Percentiles rank a stretch among this genome's conserved stretches.
These are phyloP conservation scores for Setomelanomma holmii DNA, from an alignment of 2,329 filamentous ascomycete genomes.

Conservation along the genomic window DNA sequence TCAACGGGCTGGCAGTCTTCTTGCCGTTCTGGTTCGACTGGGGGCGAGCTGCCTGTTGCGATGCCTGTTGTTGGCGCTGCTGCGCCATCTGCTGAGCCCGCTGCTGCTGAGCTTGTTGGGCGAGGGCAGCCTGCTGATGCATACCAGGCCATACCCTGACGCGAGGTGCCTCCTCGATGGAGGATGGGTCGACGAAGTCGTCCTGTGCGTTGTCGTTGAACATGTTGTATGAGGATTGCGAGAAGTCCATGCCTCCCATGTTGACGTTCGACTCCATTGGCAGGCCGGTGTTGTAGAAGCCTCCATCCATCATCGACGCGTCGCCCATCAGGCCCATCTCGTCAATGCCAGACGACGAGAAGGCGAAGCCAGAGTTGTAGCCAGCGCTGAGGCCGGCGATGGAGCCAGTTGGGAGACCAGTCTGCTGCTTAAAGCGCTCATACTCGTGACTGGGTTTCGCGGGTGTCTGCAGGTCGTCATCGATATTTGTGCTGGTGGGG, in stretches of 20 bases:
- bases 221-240: constrained; percentile 67
- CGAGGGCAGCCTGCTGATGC: constrained; percentile 79
- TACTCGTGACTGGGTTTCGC: constrained; percentile 92
- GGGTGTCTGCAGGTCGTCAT: constrained; percentile 64
- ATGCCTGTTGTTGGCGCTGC: constrained; percentile 52
- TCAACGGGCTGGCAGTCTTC: constrained; percentile 48
- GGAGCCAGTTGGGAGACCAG: constrained; percentile 85
- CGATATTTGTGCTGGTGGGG: constrained; percentile 61
- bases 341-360: constrained; percentile 70
- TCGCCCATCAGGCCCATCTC: constrained; percentile 67
- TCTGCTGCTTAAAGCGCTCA: constrained; percentile 94
- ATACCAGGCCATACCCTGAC: constrained; percentile 90
- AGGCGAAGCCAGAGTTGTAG: constrained; percentile 51
- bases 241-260: constrained; percentile 67
- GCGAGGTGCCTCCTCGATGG: constrained; percentile 67
- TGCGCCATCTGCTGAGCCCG: constrained; percentile 50
- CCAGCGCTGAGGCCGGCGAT: constrained; percentile 77
- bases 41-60: constrained; percentile 42
- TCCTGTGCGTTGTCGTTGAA: constrained; percentile 55
- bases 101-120: constrained; percentile 58
- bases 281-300: constrained; percentile 59
- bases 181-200: constrained; percentile 76
- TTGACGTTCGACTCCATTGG: constrained; percentile 67
- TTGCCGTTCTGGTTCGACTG: constrained; percentile 34
- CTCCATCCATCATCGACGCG: constrained; percentile 60